A percentile compares a stretch with the other conserved stretches of the same genome.
Conservation (phyloP, 352 stramenopile species). For the Pythium insidiosum region DNA sequence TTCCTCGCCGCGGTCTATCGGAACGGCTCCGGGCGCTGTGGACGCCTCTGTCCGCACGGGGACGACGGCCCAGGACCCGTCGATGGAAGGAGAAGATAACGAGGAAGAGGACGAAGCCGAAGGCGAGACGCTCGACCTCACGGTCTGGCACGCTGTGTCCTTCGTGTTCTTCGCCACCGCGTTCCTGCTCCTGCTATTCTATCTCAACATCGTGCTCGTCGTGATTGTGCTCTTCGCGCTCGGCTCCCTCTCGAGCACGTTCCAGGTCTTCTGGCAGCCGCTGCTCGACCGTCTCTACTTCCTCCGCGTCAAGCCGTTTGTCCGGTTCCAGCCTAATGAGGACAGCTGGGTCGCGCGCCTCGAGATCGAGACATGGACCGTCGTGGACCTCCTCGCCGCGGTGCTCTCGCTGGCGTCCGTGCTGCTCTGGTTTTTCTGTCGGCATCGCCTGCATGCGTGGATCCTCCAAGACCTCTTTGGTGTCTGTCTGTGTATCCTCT, state of each 20-base stretch:
- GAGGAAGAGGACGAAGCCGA: constrained; percentile 43
- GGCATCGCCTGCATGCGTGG: constrained; percentile 82
- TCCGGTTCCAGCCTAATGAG: constrained; percentile 1
- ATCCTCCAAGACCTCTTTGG: constrained; percentile 92
- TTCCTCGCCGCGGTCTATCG: neutral
- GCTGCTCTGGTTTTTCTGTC: constrained; percentile 65
- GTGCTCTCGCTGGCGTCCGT: constrained; percentile 38
- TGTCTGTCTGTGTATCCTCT: constrained; percentile 91
- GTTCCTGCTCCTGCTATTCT: constrained; percentile 90
- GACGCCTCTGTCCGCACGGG: neutral
- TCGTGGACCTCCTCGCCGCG: constrained; percentile 83
- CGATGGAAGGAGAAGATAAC: neutral
- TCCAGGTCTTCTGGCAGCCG: constrained; percentile 49
- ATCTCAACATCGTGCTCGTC: constrained; percentile 69
- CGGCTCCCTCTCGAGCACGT: constrained; percentile 42
- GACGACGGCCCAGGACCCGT: neutral
- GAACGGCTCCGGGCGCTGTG: neutral
- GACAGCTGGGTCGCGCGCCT: constrained; percentile 30
- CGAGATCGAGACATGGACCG: constrained; percentile 53
- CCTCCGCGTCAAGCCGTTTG: constrained; percentile 23
- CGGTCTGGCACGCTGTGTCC: constrained; percentile 74
- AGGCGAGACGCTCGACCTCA: constrained; percentile 84
- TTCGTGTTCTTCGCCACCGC: constrained; percentile 89
- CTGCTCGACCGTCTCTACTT: constrained; percentile 37
- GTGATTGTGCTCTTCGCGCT: constrained; percentile 66